Evolutionary conservation across 768 basidiomycete species (phyloP), one percentile per base, ranked within the genome.

Genomic region (Calvatia gigantea): DNA sequence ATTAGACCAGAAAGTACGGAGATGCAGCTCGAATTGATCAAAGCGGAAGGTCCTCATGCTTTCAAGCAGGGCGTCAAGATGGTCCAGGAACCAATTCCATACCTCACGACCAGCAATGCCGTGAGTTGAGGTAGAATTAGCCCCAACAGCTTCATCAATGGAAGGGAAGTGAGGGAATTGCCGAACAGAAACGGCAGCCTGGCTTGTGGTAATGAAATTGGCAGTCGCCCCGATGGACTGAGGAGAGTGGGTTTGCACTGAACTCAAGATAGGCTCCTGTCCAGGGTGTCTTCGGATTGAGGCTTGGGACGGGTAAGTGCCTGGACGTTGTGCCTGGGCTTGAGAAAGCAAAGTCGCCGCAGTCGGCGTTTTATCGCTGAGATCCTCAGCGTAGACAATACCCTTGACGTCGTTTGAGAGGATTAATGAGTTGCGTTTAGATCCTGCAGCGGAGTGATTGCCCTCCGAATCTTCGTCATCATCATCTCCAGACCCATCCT

Each of bases 81-180:
- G 94, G 55, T 92, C 88, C 69, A 90, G 87, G 77, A 96, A 96
- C 86, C 90, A 91, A 28, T 77, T 80, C 94, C 94, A 96, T 5
- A 92, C 89, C 69, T 91, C 90, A 61, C 89, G 83, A 27, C 89
- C 92, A 58, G 86, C 86, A 19, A 91, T 79, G 52, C 84, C 82
- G 62, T 93, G 87, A 27, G 89, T 76, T 43, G 89, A 82, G n/a
- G 85, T 81, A 9, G 87, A 87, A 63, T 76, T 85, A 25, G 82
- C 76, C 45, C 86, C 87, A 35, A 92, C 81, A 19, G 90, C 90
- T 71, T 94, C 91, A 58, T 91, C 91, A 60, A 94, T 89, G 44
- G 83, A 85, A 2, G 92, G 92, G 72, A 94, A 94, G 61, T 87
- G 84, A 0, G 86, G 79, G 63, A 91, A 75, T 52, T 87, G 86